phyloP scores from a whole-genome alignment of 495 filamentous ascomycete species.

The Penicillium paxilli region DNA sequence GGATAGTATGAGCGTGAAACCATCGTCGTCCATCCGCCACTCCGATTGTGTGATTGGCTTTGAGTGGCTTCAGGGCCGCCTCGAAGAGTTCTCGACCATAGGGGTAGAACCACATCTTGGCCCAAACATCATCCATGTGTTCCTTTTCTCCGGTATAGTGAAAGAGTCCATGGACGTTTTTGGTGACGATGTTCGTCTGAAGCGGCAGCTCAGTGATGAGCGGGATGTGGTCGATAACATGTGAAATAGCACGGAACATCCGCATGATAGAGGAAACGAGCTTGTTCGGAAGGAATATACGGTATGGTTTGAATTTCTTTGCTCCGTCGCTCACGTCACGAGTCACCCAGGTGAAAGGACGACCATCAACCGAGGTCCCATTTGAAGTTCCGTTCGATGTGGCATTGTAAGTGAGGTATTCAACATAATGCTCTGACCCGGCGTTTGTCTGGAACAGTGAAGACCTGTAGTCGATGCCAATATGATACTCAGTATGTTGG shows the following conservation, averaged over 20 bases:
- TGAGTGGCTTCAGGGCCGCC: background rate
- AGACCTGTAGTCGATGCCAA: conserved; percentile 15
- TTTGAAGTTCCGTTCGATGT: background rate
- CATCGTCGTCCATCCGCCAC: conserved; percentile 11
- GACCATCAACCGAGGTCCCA: background rate
- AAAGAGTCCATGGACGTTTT: conserved; percentile 11
- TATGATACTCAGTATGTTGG: conserved; percentile 12
- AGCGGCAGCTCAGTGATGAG: conserved; percentile 4
- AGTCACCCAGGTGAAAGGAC: background rate
- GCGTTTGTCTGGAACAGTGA: conserved; percentile 15
- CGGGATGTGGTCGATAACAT: conserved; percentile 1
- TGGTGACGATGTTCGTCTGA: conserved; percentile 14
- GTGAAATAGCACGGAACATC: conserved; percentile 1
- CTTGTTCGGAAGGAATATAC: conserved; percentile 6
- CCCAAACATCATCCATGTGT: conserved; percentile 14
- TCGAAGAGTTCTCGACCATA: conserved; percentile 9
- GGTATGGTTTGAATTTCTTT: conserved; percentile 6
- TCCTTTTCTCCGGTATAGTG: conserved; percentile 14
- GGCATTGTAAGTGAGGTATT: conserved; percentile 6
- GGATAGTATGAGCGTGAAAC: conserved; percentile 3
- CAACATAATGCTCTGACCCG: conserved; percentile 11
- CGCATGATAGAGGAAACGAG: conserved; percentile 4
- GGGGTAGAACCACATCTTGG: conserved; percentile 9
- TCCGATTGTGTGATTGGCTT: conserved; percentile 1
- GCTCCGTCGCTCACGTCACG: conserved; percentile 1